Evolutionary conservation across 2,329 filamentous ascomycete genomes (phyloP).

Genomic region (Penicillium verrucosum): DNA sequence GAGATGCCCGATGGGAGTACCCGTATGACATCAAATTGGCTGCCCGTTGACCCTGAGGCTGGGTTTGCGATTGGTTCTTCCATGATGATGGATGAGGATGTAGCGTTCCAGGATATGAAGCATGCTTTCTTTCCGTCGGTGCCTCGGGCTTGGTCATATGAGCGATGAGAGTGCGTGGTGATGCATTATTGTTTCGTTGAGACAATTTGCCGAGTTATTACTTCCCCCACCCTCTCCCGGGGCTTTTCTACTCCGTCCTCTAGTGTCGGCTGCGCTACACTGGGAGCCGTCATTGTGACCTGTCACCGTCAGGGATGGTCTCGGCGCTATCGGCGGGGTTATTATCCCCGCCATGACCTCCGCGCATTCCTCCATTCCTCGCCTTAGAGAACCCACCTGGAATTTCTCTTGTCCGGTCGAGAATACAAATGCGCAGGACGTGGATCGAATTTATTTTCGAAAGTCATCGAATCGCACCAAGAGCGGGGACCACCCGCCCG

Average conservation of each 20-base stretch:
- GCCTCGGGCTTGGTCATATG: constrained; percentile 1
- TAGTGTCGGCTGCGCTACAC: neutral
- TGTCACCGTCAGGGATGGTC: no score
- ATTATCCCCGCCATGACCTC: neutral
- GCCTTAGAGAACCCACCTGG: neutral
- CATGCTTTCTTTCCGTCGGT: constrained; percentile 11
- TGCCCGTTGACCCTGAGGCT: constrained; percentile 6
- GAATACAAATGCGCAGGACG: no score
- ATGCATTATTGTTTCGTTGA: neutral
- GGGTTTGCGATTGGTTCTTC: constrained; percentile 27
- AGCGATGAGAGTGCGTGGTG: neutral
- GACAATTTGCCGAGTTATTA: neutral
- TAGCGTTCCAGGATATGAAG: constrained; percentile 6
- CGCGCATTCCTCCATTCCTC: no score
- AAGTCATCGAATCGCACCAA: neutral
- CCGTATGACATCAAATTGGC: constrained; percentile 32
- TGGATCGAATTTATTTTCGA: neutral
- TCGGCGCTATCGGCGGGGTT: neutral
- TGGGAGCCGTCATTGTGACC: neutral
- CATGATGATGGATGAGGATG: neutral
- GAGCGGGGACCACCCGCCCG: neutral
- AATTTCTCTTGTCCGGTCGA: no score
- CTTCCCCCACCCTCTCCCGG: no score
- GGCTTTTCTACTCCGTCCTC: neutral
- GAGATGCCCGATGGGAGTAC: constrained; percentile 36